Conservation (phyloP, 2,329 filamentous ascomycete genomes). For the Pestalotiopsis sp. region DNA sequence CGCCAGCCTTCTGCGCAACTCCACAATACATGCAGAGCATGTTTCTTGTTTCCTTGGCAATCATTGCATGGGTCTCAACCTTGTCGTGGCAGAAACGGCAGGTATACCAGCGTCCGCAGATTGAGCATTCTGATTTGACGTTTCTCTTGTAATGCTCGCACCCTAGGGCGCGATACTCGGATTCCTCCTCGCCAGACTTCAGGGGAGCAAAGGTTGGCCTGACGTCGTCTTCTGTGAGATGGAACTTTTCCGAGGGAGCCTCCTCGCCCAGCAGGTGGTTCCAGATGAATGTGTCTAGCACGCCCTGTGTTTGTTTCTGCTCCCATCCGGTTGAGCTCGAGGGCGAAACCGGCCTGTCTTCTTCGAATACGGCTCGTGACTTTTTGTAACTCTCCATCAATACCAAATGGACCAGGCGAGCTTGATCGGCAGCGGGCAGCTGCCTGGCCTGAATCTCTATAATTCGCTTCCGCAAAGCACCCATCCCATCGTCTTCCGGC, state of each 20-base stretch:
- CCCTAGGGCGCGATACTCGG: conserved; percentile 60
- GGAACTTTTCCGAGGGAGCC: conserved; percentile 44
- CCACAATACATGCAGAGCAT: conserved; percentile 98
- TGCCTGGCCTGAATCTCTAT: conserved; percentile 67
- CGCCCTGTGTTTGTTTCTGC: conserved; percentile 43
- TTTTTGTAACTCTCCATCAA: conserved; percentile 70
- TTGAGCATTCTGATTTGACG: conserved; percentile 91
- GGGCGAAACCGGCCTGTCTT: conserved; percentile 33
- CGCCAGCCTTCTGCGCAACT: conserved; percentile 79
- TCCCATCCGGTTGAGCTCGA: conserved; percentile 43
- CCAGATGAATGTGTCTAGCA: conserved; percentile 61
- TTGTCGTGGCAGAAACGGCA: conserved; percentile 94
- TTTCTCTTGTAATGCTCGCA: conserved; percentile 95
- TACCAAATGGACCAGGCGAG: conserved; percentile 69
- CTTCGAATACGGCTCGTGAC: conserved; percentile 34
- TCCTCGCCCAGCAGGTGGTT: conserved; percentile 48
- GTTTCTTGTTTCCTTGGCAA: conserved; percentile 82
- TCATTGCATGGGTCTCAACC: conserved; percentile 75
- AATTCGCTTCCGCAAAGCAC: conserved; percentile 66
- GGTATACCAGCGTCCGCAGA: conserved; percentile 90
- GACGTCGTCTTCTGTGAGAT: conserved; percentile 62
- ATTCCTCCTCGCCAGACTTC: conserved; percentile 43
- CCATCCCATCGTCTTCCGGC: conserved; percentile 82
- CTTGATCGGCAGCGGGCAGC: conserved; percentile 65
- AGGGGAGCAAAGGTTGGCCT: conserved; percentile 67